A percentile compares a stretch with the other conserved stretches of the same genome.
Evolutionary conservation across 257 asterid species (phyloP).

Genomic region (Salvia splendens): DNA sequence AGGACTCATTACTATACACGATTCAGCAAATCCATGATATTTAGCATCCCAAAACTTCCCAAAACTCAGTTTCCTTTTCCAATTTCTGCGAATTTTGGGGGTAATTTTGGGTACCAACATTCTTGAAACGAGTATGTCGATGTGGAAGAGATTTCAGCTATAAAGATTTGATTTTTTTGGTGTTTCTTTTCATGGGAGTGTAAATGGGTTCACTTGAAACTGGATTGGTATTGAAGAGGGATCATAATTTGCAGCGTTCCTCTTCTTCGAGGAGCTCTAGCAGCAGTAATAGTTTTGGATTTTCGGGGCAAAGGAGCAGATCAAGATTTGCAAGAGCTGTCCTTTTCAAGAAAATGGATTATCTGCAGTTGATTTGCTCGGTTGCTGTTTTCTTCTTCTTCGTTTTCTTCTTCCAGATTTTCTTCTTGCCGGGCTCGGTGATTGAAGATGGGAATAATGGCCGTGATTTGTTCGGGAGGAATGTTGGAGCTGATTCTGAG

Average conservation of each 20-base stretch:
- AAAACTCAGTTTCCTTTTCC: slow-evolving; percentile 29
- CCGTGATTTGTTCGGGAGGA: slow-evolving; percentile 32
- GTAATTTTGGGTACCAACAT: slow-evolving; percentile 27
- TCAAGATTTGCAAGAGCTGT: slow-evolving; percentile 79
- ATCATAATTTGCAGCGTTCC: slow-evolving; percentile 51
- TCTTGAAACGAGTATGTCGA: slow-evolving; percentile 22
- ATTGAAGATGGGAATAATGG: slow-evolving; percentile 32
- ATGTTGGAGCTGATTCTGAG: slow-evolving; percentile 11
- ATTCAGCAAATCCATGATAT: slow-evolving; percentile 25
- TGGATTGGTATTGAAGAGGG: slow-evolving; percentile 53
- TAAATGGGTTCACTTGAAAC: slow-evolving; percentile 86
- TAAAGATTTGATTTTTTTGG: slow-evolving; percentile 27
- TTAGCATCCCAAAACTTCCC: slow-evolving; percentile 27
- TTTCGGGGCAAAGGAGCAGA: slow-evolving; percentile 57
- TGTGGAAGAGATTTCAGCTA: slow-evolving; percentile 1
- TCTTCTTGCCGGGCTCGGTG: slow-evolving; percentile 56
- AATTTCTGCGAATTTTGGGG: slow-evolving; percentile 9
- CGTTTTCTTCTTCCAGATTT: slow-evolving; percentile 59
- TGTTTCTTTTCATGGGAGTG: slow-evolving; percentile 44
- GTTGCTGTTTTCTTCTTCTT: slow-evolving; percentile 65
- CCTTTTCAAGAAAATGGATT: slow-evolving; percentile 58
- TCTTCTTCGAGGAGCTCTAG: slow-evolving; percentile 33
- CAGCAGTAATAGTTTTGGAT: not conserved
- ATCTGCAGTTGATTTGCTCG: slow-evolving; percentile 54
- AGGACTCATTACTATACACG: slow-evolving; percentile 18